Conservation (phyloP, 176 grass and related monocot species). For the Oryza officinalis region DNA sequence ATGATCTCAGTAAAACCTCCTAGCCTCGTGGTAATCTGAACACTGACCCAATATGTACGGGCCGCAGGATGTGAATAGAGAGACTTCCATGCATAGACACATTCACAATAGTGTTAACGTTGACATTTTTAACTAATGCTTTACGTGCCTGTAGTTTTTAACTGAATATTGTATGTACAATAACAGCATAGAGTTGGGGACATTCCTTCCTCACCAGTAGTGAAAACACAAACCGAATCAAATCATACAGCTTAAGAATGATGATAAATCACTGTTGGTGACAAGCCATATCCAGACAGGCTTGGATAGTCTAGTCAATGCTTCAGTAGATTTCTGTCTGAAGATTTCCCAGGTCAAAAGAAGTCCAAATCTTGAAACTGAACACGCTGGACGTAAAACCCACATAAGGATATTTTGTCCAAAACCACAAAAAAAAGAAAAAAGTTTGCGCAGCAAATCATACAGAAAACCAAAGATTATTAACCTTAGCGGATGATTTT, state of each 20-base stretch:
- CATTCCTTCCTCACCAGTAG: neutral
- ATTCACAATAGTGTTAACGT: neutral
- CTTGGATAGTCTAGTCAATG: no score
- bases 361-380: neutral
- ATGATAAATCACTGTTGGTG: neutral
- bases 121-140: neutral
- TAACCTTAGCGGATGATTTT: constrained; percentile 8
- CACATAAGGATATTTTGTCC: no score
- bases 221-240: neutral
- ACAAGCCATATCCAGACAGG: neutral
- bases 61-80: neutral
- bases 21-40: neutral
- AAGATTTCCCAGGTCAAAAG: neutral
- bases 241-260: neutral
- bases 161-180: neutral
- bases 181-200: neutral
- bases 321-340: neutral
- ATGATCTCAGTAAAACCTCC: neutral
- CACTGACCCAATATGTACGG: neutral
- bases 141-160: neutral
- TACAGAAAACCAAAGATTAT: neutral
- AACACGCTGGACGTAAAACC: neutral
- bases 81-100: neutral
- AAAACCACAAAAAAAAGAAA: neutral
- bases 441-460: neutral